phyloP scores from a whole-genome alignment of 306 rosid species.

The Pyrus bretschneideri region DNA sequence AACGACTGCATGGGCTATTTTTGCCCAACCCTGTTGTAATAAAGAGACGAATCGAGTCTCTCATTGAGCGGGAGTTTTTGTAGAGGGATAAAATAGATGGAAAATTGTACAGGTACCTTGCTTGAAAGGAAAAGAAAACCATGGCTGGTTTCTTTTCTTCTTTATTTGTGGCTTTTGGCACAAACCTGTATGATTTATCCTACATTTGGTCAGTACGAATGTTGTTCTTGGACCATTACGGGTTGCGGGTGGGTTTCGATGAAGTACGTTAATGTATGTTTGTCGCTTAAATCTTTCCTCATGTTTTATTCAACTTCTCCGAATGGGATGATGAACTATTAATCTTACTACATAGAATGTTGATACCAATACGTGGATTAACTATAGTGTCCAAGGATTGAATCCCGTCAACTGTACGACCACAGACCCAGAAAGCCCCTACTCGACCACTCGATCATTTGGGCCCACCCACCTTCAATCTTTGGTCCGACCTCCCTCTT shows the following conservation, averaged over 20 bases:
- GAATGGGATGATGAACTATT: background rate
- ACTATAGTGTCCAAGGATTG: no score
- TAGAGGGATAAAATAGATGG: constrained; percentile 70
- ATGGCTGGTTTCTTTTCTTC: no score
- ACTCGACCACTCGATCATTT: no score
- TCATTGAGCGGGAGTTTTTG: constrained; percentile 74
- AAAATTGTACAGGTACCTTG: constrained; percentile 62
- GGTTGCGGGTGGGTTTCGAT: background rate
- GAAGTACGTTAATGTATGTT: background rate
- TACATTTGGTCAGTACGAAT: constrained; percentile 16
- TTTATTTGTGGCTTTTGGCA: background rate
- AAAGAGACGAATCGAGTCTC: constrained; percentile 79
- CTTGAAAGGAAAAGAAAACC: constrained; percentile 5
- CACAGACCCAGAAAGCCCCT: no score
- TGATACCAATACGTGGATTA: no score
- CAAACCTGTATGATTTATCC: constrained; percentile 25
- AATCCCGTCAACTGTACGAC: no score
- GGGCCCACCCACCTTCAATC: no score
- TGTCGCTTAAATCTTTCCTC: background rate
- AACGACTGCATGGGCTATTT: constrained; percentile 66
- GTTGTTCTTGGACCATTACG: constrained; percentile 16
- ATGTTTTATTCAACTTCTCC: background rate
- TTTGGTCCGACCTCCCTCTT: no score
- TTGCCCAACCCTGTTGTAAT: constrained; percentile 64
- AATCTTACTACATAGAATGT: no score